A percentile compares a stretch with the other conserved stretches of the same genome.
Evolutionary conservation across 441 rosid genomes (phyloP).

Genomic region (Macaranga tanarius): DNA sequence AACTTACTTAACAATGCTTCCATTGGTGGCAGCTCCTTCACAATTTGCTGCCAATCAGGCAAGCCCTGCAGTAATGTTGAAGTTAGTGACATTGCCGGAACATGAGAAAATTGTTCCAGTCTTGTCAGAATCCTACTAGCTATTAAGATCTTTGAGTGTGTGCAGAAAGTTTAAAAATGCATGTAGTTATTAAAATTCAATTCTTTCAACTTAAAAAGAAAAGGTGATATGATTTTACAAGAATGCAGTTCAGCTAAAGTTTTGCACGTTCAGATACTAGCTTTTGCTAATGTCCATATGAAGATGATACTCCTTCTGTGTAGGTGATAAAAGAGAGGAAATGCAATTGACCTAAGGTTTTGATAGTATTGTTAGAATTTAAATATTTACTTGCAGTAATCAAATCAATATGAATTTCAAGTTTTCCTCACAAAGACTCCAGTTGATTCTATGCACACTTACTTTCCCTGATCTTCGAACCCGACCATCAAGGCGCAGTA

Average conservation of each 20-base stretch:
- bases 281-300: background rate
- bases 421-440: too few relatives aligned
- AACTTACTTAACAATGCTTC: slow-evolving; percentile 87
- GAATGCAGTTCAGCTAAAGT: too few relatives aligned
- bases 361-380: background rate
- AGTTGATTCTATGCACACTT: slow-evolving; percentile 26
- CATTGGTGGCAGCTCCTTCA: slow-evolving; percentile 73
- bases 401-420: too few relatives aligned
- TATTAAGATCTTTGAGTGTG: too few relatives aligned
- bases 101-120: background rate
- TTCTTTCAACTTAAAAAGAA: too few relatives aligned
- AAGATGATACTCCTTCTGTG: background rate
- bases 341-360: background rate
- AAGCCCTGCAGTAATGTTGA: slow-evolving; percentile 54
- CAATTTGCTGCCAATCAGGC: slow-evolving; percentile 88
- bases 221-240: too few relatives aligned
- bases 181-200: too few relatives aligned
- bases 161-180: too few relatives aligned
- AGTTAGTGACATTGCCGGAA: background rate
- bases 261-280: background rate
- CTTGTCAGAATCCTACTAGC: background rate
- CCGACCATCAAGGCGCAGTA: slow-evolving; percentile 90
- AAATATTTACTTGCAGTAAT: background rate
- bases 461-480: slow-evolving; percentile 92
- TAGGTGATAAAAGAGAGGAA: background rate